phyloP scores from a whole-genome alignment of 352 stramenopile species.

The Hyaloperonospora brassicae region DNA sequence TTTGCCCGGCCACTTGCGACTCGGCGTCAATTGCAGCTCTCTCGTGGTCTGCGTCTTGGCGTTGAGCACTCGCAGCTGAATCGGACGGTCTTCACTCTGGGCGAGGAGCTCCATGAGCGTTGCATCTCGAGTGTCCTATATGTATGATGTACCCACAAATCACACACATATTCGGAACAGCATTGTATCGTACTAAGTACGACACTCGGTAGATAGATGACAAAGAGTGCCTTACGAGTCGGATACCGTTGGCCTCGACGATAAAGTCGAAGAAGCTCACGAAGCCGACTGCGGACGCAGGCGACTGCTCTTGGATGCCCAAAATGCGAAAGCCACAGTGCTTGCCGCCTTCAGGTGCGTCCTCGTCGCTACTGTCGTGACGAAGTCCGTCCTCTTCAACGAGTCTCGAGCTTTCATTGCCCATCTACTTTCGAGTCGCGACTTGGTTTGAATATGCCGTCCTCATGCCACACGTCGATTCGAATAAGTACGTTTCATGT shows the following conservation, averaged over 20 bases:
- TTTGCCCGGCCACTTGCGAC: slow-evolving; percentile 89
- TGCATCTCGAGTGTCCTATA: slow-evolving; percentile 69
- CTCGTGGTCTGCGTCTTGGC: slow-evolving; percentile 68
- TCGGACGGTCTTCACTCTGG: slow-evolving; percentile 64
- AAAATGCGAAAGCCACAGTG: slow-evolving; percentile 91
- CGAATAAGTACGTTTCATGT: too few species aligned
- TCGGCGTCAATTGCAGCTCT: slow-evolving; percentile 84
- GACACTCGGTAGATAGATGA: too few species aligned
- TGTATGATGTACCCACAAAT: slow-evolving; percentile 8
- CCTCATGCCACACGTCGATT: too few species aligned
- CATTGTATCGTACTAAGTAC: neutral
- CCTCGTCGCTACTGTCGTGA: slow-evolving; percentile 11
- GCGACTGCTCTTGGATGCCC: slow-evolving; percentile 93
- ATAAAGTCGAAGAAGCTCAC: slow-evolving; percentile 98
- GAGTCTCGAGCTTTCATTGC: neutral
- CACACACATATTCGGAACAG: slow-evolving; percentile 4
- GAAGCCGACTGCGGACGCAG: slow-evolving; percentile 86
- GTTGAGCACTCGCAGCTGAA: slow-evolving; percentile 73
- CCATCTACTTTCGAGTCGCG: too few species aligned
- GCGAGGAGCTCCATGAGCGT: slow-evolving; percentile 91
- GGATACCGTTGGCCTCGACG: slow-evolving; percentile 89
- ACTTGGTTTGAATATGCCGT: too few species aligned
- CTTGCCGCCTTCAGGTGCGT: slow-evolving; percentile 48
- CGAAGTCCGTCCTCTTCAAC: slow-evolving; percentile 5
- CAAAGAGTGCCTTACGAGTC: slow-evolving; percentile 27